Base-by-base conservation (phyloP, 2,329 filamentous ascomycete species). In the Diplodia sapinea region DNA sequence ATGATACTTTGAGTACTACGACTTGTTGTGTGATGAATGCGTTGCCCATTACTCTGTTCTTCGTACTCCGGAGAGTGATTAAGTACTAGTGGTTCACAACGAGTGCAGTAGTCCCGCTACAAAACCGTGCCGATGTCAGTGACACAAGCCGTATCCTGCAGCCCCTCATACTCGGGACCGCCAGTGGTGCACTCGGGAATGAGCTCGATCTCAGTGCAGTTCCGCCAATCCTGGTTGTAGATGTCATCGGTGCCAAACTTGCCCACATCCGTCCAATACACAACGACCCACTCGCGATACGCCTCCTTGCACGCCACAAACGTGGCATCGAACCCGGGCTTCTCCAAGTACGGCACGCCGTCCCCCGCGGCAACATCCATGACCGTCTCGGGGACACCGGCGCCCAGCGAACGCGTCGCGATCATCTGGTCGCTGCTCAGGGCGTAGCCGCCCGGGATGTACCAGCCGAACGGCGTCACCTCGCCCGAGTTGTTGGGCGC, bases 401-500 rank as follows among this genome's bases (percentile, higher is more conserved):
- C 31, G 20, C 23, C 23, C 23, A 26, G 23, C 23, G 23, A 26
- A 26, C 56, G 56, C 26, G 29, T 26, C 2, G 56, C 56, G 40
- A 17, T n/a, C 23, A 49, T 61, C 56, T 47, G 12, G 3, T 4
- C 15, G 38, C 23, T 17, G 40, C 17, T 38, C 2, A 43, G 17
- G 1, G n/a, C n/a, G 56, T 47, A 33, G 7, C 56, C 56, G 13
- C 9, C 56, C 13, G 8, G 9, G 1, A 43, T 5, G 33, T 26
- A 1, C 20, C 29, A 49, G 23, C 56, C 38, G 40, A 61, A 61
- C 8, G 56, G 56, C 38, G 56, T 61, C 13, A 61, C 56, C 38
- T 61, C 56, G 38, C 56, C 38, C 4, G 12, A 4, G 23, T 17
- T 31, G 56, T 61, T 61, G 38, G 56, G 56, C 4, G 56, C 56